phyloP scores from a whole-genome alignment of 2,329 filamentous ascomycete genomes.

The Biscogniauxia marginata region DNA sequence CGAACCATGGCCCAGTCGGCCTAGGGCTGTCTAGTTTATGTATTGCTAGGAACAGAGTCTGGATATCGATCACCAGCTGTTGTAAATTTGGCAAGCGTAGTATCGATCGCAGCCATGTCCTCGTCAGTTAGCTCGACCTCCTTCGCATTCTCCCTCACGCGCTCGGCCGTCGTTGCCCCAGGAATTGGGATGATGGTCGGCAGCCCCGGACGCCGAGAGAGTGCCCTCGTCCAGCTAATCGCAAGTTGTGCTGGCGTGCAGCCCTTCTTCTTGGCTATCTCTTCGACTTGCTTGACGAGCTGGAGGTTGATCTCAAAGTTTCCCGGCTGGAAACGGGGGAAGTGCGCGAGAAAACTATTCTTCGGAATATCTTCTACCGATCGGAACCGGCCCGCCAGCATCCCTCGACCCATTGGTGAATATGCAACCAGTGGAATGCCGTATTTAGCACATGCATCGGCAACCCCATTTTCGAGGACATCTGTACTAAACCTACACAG shows the following conservation, averaged over 20 bases:
- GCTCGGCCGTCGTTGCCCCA: slow-evolving; percentile 55
- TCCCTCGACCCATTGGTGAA: slow-evolving; percentile 63
- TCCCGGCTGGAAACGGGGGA: slow-evolving; percentile 61
- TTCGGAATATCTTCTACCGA: slow-evolving; percentile 53
- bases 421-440: slow-evolving; percentile 71
- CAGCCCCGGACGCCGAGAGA: slow-evolving; percentile 51
- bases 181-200: slow-evolving; percentile 65
- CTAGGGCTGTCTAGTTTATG: slow-evolving; percentile 27
- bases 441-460: slow-evolving; percentile 55
- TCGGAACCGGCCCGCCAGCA: slow-evolving; percentile 54
- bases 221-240: slow-evolving; percentile 58
- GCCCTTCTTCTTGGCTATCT: slow-evolving; percentile 58
- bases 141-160: slow-evolving; percentile 61
- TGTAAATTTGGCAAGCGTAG: slow-evolving; percentile 47
- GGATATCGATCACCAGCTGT: slow-evolving; percentile 50
- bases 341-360: slow-evolving; percentile 42
- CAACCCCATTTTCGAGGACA: slow-evolving; percentile 30
- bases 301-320: slow-evolving; percentile 64
- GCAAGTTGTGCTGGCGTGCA: slow-evolving; percentile 64
- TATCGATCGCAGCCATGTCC: slow-evolving; percentile 52
- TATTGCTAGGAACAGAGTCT: slow-evolving; percentile 34
- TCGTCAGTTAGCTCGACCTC: slow-evolving; percentile 47
- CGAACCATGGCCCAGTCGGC: neutral
- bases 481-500: slow-evolving; percentile 24
- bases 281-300: slow-evolving; percentile 57